phyloP scores from a whole-genome alignment of 2,329 filamentous ascomycete species.

The Aspergillus udagawae region DNA sequence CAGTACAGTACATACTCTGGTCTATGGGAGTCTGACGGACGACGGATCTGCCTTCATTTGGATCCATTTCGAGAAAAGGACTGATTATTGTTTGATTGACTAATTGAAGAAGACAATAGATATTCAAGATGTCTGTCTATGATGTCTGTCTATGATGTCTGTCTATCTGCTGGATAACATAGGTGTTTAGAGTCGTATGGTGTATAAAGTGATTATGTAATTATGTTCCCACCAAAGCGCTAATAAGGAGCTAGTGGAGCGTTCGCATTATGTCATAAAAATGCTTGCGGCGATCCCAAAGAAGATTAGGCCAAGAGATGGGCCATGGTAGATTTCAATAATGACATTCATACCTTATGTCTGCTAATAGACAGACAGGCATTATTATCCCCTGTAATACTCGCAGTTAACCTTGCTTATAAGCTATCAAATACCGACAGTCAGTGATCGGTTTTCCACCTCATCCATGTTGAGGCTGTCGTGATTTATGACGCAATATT shows the following conservation, averaged over 20 bases:
- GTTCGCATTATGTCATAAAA: conserved; percentile 24
- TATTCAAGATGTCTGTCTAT: not conserved
- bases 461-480: not conserved
- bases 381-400: too few species aligned
- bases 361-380: too few species aligned
- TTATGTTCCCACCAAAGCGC: not conserved
- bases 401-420: too few species aligned
- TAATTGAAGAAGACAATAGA: not conserved
- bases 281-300: conserved; percentile 15
- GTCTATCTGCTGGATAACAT: not conserved
- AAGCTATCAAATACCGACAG: not conserved
- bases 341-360: not conserved
- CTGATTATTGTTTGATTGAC: not conserved
- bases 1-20: not conserved
- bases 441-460: not conserved
- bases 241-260: conserved; percentile 10
- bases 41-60: not conserved
- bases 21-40: not conserved
- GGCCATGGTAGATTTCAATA: not conserved
- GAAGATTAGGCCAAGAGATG: not conserved
- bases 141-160: too few species aligned
- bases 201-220: not conserved
- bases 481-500: not conserved
- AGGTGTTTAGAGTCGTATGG: too few species aligned
- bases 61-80: not conserved